Evolutionary conservation across 202 grass and related monocot genomes (phyloP).

Genomic region (Panicum hallii): DNA sequence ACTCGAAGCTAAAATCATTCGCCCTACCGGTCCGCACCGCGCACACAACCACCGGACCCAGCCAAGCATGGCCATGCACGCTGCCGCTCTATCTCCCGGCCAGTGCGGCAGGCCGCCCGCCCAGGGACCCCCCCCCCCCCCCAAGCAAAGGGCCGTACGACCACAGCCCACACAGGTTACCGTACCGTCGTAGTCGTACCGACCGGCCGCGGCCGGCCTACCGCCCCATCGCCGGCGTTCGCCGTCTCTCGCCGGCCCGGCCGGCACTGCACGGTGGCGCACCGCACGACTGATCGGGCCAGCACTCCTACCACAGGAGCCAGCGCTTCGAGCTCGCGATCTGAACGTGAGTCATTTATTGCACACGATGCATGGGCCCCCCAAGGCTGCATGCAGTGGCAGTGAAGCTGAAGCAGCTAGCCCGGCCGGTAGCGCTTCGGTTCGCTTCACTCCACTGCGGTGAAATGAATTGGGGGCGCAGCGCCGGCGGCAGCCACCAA

Average conservation of each 20-base stretch:
- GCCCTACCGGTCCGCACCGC: not conserved
- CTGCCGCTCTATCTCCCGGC: not conserved
- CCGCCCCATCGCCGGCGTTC: not conserved
- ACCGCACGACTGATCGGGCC: not conserved
- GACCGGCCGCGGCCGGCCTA: no score
- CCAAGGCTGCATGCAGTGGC: no score
- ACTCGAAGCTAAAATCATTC: conserved; percentile 54
- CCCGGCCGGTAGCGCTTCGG: not conserved
- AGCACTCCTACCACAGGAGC: not conserved
- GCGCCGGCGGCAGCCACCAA: conserved; percentile 13
- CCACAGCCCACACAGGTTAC: not conserved
- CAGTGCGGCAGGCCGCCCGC: no score
- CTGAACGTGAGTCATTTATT: not conserved
- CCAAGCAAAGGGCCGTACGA: not conserved
- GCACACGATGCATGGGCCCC: not conserved
- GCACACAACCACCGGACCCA: not conserved
- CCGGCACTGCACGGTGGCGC: not conserved
- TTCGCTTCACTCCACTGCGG: not conserved
- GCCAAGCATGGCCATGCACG: not conserved
- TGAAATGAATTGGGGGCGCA: conserved; percentile 24
- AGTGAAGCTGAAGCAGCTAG: not conserved
- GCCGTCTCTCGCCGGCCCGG: not conserved
- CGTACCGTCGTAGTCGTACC: not conserved
- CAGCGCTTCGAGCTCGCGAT: not conserved
- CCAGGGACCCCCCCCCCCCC: not conserved